These are phyloP conservation scores for Cercospora nicotianae DNA, from an alignment of 2,329 filamentous ascomycete genomes.

Conservation along the genomic window DNA sequence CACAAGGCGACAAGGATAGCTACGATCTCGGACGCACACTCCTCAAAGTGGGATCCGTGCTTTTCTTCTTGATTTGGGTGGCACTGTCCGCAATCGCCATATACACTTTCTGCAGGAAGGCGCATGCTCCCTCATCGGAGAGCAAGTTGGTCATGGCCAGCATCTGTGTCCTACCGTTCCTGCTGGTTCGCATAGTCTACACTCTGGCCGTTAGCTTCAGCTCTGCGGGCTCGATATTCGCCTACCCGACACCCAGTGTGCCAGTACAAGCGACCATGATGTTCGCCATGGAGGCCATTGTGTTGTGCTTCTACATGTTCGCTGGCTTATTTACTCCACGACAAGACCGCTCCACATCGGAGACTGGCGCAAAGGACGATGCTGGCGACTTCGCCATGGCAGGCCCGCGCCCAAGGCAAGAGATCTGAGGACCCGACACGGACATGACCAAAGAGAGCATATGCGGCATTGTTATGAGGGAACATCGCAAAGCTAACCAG, in stretches of 20 bases:
- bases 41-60: conserved; percentile 24
- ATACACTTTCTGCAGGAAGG: conserved; percentile 13
- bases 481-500: background rate
- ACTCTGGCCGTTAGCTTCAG: conserved; percentile 28
- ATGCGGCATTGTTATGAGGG: background rate
- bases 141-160: conserved; percentile 29
- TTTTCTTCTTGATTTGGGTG: conserved; percentile 30
- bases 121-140: conserved; percentile 19
- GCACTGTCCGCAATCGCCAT: conserved; percentile 19
- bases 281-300: conserved; percentile 33
- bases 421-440: background rate
- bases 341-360: background rate
- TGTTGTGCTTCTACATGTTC: conserved; percentile 24
- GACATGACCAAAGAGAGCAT: background rate
- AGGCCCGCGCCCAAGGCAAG: background rate
- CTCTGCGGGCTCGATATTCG: conserved; percentile 25
- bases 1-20: conserved; percentile 2
- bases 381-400: background rate
- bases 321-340: conserved; percentile 30
- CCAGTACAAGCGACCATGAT: conserved; percentile 31
- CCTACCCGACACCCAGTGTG: conserved; percentile 24
- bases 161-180: conserved; percentile 32
- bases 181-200: conserved; percentile 42
- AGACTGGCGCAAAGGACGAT: background rate
- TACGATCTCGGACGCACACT: conserved; percentile 22